Evolutionary conservation across 2,329 filamentous ascomycete genomes (phyloP), one percentile per base, ranked within the genome.

Genomic region (Diaporthe sp.): DNA sequence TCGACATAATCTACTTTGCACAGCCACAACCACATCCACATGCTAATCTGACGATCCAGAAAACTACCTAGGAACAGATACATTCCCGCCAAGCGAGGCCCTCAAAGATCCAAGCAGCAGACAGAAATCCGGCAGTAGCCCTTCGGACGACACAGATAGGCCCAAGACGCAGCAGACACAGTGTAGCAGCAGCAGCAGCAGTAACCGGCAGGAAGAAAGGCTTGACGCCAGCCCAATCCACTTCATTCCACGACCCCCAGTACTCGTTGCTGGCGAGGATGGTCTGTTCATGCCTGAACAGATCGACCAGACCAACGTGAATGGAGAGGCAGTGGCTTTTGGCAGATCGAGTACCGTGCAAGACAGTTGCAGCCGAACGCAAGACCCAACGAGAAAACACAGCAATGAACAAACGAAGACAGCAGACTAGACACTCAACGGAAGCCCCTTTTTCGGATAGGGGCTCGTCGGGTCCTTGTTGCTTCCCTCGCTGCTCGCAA

Each of bases 381-480:
- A 58, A 64, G 15, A 52, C 8, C 15, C 71, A 58, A 33, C 50
- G 40, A 38, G n/a, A 45, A 33, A 57, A 57, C 50, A 54, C 7
- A 57, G 38, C 58, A 55, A 60, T 22, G 12, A 47, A n/a, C 55
- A n/a, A n/a, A 70, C n/a, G 10, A 71, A 17, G 28, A 35, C 50
- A 50, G 30, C 33, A 50, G 30, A 15, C 33, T 30, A 50, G 42
- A 38, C 54, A n/a, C 52, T 50, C 61, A 70, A 47, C 66, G 42
- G 42, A 35, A n/a, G n/a, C n/a, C n/a, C n/a, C 74, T 38, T 40
- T 19, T 30, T 79, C 73, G 81, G 40, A 80, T 71, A 52, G 1
- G 89, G 89, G 80, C 90, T 92, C 75, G 84, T 85, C 33, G 88
- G 87, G 78, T 90, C 89, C 68, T 85, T 83, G 47, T 85, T 80